Percentiles rank a stretch among this genome's conserved stretches.
Evolutionary conservation across 176 grass and related monocot genomes (phyloP).

Genomic region (Cymbopogon citratus): DNA sequence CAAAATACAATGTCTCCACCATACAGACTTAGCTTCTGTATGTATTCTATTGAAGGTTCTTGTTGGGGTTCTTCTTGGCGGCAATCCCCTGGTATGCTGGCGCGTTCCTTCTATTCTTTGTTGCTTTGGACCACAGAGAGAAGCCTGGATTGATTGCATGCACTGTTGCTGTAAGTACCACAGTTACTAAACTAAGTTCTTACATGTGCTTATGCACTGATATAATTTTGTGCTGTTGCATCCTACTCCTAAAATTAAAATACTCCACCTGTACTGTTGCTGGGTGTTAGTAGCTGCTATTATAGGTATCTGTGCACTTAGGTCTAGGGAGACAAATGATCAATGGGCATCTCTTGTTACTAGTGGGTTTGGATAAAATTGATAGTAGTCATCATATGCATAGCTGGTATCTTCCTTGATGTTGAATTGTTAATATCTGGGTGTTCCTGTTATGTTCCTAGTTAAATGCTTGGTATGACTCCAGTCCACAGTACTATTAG

Average conservation of each 20-base stretch:
- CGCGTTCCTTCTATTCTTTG: conserved; percentile 59
- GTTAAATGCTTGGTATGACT: conserved; percentile 18
- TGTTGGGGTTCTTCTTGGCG: conserved; percentile 62
- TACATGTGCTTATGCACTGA: neutral
- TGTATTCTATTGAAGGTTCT: conserved; percentile 42
- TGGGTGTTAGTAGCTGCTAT: neutral
- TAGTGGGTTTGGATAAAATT: neutral
- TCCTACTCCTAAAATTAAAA: neutral
- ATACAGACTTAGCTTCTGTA: neutral
- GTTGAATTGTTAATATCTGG: neutral
- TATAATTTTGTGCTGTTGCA: neutral
- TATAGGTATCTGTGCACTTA: no score
- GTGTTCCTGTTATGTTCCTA: neutral
- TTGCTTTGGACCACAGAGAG: conserved; percentile 63
- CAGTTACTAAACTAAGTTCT: neutral
- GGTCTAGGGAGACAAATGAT: neutral
- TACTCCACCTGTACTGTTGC: neutral
- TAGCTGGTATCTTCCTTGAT: neutral
- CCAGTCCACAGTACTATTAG: neutral
- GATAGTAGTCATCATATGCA: neutral
- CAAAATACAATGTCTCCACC: neutral
- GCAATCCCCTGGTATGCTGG: conserved; percentile 66
- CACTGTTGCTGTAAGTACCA: conserved; percentile 63
- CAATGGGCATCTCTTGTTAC: neutral
- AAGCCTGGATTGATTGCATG: conserved; percentile 60